Conservation (phyloP, 768 basidiomycete species). For the Jaapia argillacea region DNA sequence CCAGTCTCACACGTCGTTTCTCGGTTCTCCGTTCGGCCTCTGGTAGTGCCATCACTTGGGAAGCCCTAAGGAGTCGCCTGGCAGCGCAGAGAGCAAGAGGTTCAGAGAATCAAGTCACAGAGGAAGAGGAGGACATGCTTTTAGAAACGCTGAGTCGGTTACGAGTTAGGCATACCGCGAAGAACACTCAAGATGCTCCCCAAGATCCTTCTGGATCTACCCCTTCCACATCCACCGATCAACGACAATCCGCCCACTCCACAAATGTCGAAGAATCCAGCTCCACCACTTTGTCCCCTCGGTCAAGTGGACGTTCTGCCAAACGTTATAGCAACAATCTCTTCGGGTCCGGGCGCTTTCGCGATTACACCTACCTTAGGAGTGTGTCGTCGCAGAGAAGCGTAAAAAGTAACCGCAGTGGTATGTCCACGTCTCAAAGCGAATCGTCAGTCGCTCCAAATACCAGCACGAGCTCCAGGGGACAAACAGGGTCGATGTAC, state of each 20-base stretch:
- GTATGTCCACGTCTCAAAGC: constrained; percentile 35
- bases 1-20: constrained; percentile 74
- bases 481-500: constrained; percentile 34
- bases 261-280: constrained; percentile 28
- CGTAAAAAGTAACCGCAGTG: constrained; percentile 28
- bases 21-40: constrained; percentile 63
- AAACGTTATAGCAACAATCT: constrained; percentile 83
- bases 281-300: constrained; percentile 31
- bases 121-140: constrained; percentile 81
- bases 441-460: constrained; percentile 31
- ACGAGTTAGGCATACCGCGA: constrained; percentile 13
- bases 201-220: not conserved
- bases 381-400: constrained; percentile 34
- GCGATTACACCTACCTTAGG: constrained; percentile 65
- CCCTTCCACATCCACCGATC: not conserved
- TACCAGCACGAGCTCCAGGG: constrained; percentile 24
- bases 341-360: constrained; percentile 71
- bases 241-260: constrained; percentile 2
- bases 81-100: constrained; percentile 72
- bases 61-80: constrained; percentile 54
- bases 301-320: constrained; percentile 31
- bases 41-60: constrained; percentile 55
- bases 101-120: constrained; percentile 55
- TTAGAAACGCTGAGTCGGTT: constrained; percentile 57
- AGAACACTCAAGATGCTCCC: not conserved